A percentile compares a stretch with the other conserved stretches of the same genome.
Evolutionary conservation across 2,329 filamentous ascomycete genomes (phyloP).

Genomic region (Beauveria varroae): DNA sequence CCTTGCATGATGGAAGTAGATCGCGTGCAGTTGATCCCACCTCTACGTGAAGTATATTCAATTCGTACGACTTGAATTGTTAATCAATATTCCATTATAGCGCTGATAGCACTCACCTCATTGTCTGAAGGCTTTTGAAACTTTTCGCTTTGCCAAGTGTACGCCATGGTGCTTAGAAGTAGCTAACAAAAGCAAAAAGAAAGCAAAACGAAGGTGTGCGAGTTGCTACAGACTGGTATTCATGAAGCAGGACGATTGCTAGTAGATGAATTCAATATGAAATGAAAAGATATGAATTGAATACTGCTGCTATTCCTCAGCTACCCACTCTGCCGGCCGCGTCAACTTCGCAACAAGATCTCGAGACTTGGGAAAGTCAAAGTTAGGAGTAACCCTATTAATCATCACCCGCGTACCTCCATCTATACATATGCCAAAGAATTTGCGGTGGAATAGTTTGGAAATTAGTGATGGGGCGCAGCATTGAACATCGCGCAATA

Average conservation of each 20-base stretch:
- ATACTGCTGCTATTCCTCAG: neutral
- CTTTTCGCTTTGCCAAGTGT: neutral
- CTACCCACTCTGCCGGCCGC: neutral
- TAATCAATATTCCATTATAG: neutral
- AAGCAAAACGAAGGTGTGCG: too few species aligned
- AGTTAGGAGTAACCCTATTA: neutral
- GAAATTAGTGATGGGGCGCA: neutral
- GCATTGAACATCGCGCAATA: neutral
- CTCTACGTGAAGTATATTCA: neutral
- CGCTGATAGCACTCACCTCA: neutral
- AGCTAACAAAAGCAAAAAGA: neutral
- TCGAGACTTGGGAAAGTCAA: neutral
- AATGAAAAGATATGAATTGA: neutral
- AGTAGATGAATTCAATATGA: too few species aligned
- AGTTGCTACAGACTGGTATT: too few species aligned
- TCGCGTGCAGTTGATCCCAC: neutral
- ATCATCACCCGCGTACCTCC: neutral
- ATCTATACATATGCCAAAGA: neutral
- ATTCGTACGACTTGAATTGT: neutral
- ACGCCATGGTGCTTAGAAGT: neutral
- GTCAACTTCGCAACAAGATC: neutral
- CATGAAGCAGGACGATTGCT: too few species aligned
- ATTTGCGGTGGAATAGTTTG: neutral
- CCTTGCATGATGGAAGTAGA: neutral
- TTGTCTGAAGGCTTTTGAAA: neutral